Evolutionary conservation across 768 basidiomycete genomes (phyloP), one percentile per base, ranked within the genome.

Genomic region (Hemileccinum rubropunctum): DNA sequence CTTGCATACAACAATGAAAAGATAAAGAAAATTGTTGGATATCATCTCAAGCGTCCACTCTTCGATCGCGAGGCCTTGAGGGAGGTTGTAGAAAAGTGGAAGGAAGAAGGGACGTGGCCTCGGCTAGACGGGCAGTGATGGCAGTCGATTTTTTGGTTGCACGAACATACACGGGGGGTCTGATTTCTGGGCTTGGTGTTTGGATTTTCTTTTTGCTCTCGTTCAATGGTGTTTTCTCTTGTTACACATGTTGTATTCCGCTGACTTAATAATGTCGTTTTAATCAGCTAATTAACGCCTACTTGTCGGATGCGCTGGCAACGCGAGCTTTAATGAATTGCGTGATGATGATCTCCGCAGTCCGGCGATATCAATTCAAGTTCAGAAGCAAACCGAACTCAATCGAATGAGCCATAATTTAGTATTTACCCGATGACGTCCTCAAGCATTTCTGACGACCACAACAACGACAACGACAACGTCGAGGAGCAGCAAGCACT

Each of bases 1-100:
- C 71, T 91, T 36, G 81, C 82, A 6, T 83, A 87, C 64, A 79
- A 70, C 69, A 88, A 88, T 55, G 69, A 63, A 43, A 93, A 91
- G 73, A 75, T 92, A 63, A 88, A 90, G 65, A 71, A 76, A 27
- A 61, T 91, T n/a, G 57, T 87, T 18, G 86, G 84, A 1, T 92
- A 89, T 66, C 70, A 77, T 54, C 70, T 91, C 42, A 78, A 75
- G 56, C 72, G 72, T 30, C 88, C 91, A 1, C 58, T 76, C 32
- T 83, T 92, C 60, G 76, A 74, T 58, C 78, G 78, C 40, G 82
- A 81, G 15, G 71, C 77, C 7, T 63, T 93, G 46, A 71, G 74
- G 60, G 88, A 91, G 49, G 75, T 89, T 27, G 78, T 93, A 30
- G 84, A 86, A 59, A 86, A 86, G 64, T 91, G 86, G 83, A 89